Evolutionary conservation across 306 rosid genomes (phyloP), one percentile per base, ranked within the genome.

Genomic region (Citrullus colocynthis): DNA sequence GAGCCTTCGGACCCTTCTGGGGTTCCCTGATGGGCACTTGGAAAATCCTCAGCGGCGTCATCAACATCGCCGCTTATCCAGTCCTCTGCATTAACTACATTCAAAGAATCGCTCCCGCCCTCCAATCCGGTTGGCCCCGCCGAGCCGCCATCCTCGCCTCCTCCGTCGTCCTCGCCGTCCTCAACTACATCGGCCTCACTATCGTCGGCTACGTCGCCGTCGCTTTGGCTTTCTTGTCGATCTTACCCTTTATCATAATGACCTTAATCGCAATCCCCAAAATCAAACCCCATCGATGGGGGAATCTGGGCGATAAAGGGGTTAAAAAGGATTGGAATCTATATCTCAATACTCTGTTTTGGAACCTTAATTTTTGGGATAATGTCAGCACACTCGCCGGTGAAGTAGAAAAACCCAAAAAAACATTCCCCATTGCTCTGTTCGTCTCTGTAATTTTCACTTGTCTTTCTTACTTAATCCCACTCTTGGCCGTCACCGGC

Each of bases 281-380:
- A 34, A 74, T 74, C 18, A 37, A 30, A 11, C 78, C 62, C 37
- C 62, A 74, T 4, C 52, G 78, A 2, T 74, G 78, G 78, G 24
- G 34, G 6, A 51, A 41, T 17, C 3, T 52, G 0, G 78, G 78
- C 62, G 61, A 74, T 6, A 51, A 34, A 9, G 62, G 44, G 2
- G 24, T 51, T 6, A 49, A 74, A 9, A 74, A 16, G 9, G 78
- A 74, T 34, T 74, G 62, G 78, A 74, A 74, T 30, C 56, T 74
- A 4, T 74, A 39, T 1, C 48, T 74, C 62, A 74, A 74, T 15
- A 74, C 78, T 34, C 61, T 74, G 21, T 74, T 74, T 15, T 74
- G 78, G 78, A 74, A 74, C 44, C 56, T 74, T 8, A 74, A 74
- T 74, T 74, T 74, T 28, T 74, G 78, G 78, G 78, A 74, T 74